Conservation (phyloP, 768 basidiomycete genomes). For the Leucogyrophana mollusca region DNA sequence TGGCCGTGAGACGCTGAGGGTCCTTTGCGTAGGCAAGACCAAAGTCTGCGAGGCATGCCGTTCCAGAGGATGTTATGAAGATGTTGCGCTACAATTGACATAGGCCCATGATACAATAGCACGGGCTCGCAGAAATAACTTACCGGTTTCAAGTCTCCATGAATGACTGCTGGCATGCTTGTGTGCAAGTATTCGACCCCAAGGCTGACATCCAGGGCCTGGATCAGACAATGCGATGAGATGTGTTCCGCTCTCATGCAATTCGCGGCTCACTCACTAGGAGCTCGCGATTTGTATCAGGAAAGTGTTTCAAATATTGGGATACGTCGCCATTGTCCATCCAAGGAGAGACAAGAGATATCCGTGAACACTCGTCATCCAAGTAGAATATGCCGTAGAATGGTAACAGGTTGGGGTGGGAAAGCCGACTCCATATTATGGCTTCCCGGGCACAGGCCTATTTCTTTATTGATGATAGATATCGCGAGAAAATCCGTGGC, state of each 20-base stretch:
- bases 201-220: constrained; percentile 37
- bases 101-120: not conserved
- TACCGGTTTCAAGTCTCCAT: constrained; percentile 45
- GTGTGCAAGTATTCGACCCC: constrained; percentile 40
- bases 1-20: constrained; percentile 10
- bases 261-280: no score
- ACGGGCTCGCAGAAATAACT: not conserved
- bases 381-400: constrained; percentile 33
- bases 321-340: constrained; percentile 28
- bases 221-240: no score
- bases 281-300: constrained; percentile 23
- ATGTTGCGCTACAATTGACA: constrained; percentile 22
- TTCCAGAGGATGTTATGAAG: constrained; percentile 21
- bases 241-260: no score
- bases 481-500: constrained; percentile 6
- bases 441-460: constrained; percentile 27
- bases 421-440: constrained; percentile 35
- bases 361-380: constrained; percentile 8
- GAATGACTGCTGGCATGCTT: constrained; percentile 34
- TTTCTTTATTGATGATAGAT: constrained; percentile 1
- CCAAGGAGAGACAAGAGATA: constrained; percentile 24
- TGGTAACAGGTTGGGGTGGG: constrained; percentile 37
- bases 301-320: constrained; percentile 26
- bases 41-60: constrained; percentile 32
- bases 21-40: constrained; percentile 23